These are phyloP conservation scores for Ilex aquifolium DNA, from an alignment of 257 asterid species.

Conservation along the genomic window DNA sequence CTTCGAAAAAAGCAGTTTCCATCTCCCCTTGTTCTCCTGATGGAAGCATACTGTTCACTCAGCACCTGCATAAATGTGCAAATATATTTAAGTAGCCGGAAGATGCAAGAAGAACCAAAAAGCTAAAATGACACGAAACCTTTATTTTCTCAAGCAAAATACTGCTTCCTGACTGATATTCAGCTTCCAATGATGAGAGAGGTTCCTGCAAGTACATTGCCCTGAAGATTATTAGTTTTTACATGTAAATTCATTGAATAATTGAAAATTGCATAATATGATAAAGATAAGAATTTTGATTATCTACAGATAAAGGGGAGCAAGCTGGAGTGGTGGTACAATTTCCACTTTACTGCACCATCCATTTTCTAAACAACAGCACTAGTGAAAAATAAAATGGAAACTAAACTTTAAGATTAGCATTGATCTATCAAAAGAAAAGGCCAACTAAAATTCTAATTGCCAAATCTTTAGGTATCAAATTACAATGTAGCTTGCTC, in stretches of 20 bases:
- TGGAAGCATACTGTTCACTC: conserved; percentile 64
- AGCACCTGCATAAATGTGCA: conserved; percentile 43
- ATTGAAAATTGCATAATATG: not conserved
- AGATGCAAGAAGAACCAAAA: conserved; percentile 1
- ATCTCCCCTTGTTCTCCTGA: conserved; percentile 93
- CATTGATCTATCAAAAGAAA: no score
- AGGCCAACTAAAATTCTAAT: no score
- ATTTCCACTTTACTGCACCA: no score
- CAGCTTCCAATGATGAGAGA: conserved; percentile 66
- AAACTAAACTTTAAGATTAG: no score
- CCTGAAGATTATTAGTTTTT: not conserved
- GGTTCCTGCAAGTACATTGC: conserved; percentile 56
- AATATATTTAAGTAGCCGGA: not conserved
- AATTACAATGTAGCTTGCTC: no score
- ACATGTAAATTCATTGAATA: not conserved
- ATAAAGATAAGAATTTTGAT: no score
- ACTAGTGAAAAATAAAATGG: no score
- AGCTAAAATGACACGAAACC: conserved; percentile 32
- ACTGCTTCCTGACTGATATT: conserved; percentile 78
- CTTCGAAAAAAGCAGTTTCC: conserved; percentile 97
- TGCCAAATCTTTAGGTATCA: no score
- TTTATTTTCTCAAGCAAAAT: conserved; percentile 81
- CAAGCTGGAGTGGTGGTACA: no score
- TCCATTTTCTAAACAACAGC: no score
- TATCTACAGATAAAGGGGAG: no score